Percentiles rank a stretch among this genome's conserved stretches.
Evolutionary conservation across 148 eudicot genomes (phyloP).

Genomic region (Drosera capensis): DNA sequence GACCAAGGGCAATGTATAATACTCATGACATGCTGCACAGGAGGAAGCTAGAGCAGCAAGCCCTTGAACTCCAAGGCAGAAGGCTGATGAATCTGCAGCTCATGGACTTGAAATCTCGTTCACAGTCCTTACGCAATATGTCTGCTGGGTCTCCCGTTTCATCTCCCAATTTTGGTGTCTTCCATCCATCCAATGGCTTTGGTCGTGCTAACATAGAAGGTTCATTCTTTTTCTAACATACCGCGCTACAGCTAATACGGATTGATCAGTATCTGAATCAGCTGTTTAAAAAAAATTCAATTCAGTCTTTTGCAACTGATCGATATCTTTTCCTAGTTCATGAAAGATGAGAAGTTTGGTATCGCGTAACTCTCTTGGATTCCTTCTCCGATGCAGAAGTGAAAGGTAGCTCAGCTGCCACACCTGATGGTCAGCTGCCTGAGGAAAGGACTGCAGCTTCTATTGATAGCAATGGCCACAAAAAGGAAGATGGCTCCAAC

Average conservation of each 20-base stretch:
- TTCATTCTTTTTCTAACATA: no score
- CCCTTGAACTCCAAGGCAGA: conserved; percentile 67
- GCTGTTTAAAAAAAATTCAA: no score
- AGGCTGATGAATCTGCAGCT: conserved; percentile 72
- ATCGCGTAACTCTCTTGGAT: background rate
- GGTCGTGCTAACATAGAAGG: conserved; percentile 36
- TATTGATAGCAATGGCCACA: conserved; percentile 15
- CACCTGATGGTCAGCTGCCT: conserved; percentile 13
- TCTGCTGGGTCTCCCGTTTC: conserved; percentile 12
- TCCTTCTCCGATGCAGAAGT: conserved; percentile 16
- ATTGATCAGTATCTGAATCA: no score
- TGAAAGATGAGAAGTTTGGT: background rate
- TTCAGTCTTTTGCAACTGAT: no score
- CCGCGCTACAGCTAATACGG: no score
- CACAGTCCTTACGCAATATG: conserved; percentile 21
- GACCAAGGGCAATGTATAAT: conserved; percentile 51
- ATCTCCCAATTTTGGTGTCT: conserved; percentile 2
- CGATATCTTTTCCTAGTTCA: background rate
- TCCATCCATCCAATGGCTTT: conserved; percentile 6
- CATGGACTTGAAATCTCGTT: conserved; percentile 42
- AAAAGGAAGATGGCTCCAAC: conserved; percentile 14
- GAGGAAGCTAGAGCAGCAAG: conserved; percentile 66
- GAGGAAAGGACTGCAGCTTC: conserved; percentile 16
- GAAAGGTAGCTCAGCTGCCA: conserved; percentile 12
- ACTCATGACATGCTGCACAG: conserved; percentile 53